A percentile compares a stretch with the other conserved stretches of the same genome.
Conservation (phyloP, 2,329 filamentous ascomycete species). For the Xylariaceae sp. region DNA sequence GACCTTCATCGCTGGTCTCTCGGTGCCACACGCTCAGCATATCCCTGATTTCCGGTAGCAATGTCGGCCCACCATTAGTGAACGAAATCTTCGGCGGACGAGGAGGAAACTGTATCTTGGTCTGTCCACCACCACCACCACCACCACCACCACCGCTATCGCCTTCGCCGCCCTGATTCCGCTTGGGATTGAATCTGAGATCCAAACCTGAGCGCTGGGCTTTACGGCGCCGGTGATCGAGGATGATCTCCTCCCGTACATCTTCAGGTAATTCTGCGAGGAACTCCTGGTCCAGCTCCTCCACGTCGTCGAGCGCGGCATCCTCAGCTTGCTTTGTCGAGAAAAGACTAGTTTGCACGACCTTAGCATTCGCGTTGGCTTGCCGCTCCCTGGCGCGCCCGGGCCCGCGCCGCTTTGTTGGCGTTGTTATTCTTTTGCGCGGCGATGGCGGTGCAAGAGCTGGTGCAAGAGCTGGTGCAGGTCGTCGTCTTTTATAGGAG, state of each 20-base stretch:
- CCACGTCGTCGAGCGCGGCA: constrained; percentile 32
- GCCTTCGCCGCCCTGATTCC: constrained; percentile 11
- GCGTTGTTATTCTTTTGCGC: constrained; percentile 55
- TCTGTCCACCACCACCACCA: constrained; percentile 34
- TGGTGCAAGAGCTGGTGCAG: constrained; percentile 32
- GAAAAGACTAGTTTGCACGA: constrained; percentile 71
- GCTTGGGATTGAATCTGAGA: constrained; percentile 31
- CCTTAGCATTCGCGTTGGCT: constrained; percentile 49
- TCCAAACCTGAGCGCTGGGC: constrained; percentile 51
- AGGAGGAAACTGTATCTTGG: constrained; percentile 42
- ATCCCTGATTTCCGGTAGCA: constrained; percentile 57
- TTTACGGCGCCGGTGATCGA: constrained; percentile 63
- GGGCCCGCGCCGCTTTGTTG: constrained; percentile 57
- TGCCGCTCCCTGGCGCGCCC: constrained; percentile 45
- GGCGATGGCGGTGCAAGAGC: constrained; percentile 45
- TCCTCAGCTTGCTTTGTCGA: constrained; percentile 33
- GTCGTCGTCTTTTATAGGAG: constrained; percentile 50
- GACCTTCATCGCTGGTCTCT: constrained; percentile 66
- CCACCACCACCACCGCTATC: neutral
- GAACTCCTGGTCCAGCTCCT: constrained; percentile 63
- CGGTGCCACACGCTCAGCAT: constrained; percentile 72
- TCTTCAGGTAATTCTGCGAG: constrained; percentile 79
- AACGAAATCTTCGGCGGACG: constrained; percentile 44
- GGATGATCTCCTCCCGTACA: constrained; percentile 69
- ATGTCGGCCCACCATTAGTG: constrained; percentile 38